Percentiles rank a stretch among this genome's conserved stretches.
These are phyloP conservation scores for Acacia concinna DNA, from an alignment of 331 rosid species.

Conservation along the genomic window DNA sequence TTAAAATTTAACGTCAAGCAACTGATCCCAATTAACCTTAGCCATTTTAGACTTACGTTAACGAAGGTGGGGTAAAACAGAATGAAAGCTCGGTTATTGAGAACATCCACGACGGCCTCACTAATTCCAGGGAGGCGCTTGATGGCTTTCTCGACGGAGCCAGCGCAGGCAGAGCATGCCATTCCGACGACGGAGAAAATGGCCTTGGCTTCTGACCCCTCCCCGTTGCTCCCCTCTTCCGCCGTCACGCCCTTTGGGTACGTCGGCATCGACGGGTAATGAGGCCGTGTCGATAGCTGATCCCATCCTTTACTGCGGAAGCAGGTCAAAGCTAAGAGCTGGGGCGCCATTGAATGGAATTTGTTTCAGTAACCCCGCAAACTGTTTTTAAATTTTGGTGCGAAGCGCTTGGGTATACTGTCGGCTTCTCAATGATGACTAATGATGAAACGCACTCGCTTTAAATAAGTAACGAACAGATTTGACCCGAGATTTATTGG, in stretches of 20 bases:
- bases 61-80: conserved; percentile 53
- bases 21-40: no score
- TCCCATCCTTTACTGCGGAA: conserved; percentile 34
- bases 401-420: neutral
- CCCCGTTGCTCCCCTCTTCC: conserved; percentile 22
- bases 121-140: conserved; percentile 82
- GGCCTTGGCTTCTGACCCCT: conserved; percentile 41
- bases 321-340: conserved; percentile 56
- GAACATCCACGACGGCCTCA: conserved; percentile 71
- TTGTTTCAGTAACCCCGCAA: neutral
- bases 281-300: conserved; percentile 52
- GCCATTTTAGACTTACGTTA: conserved; percentile 41
- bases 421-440: neutral
- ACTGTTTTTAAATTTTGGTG: neutral
- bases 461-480: neutral
- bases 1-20: no score
- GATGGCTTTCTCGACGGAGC: conserved; percentile 75
- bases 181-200: conserved; percentile 72
- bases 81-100: conserved; percentile 70
- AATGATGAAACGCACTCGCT: neutral
- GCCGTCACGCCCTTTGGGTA: conserved; percentile 52
- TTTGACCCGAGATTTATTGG: neutral
- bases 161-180: conserved; percentile 87
- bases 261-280: conserved; percentile 80
- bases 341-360: conserved; percentile 46